Percentiles rank a stretch among this genome's conserved stretches.
Evolutionary conservation across 2,329 filamentous ascomycete species (phyloP).

Genomic region (Fusarium camptoceras): DNA sequence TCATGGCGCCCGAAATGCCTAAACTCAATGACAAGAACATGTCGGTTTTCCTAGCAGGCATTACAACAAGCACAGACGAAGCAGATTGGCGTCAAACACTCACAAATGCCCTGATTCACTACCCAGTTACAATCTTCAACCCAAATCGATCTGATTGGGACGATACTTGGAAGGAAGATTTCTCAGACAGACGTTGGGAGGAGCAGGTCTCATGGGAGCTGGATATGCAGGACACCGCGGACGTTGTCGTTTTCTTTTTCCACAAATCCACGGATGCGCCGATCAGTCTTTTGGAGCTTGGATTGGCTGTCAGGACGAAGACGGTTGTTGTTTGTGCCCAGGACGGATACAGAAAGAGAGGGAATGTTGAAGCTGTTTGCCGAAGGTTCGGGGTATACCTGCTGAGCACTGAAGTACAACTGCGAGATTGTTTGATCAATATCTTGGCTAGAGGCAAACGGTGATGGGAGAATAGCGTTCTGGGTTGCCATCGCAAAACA

Average conservation of each 20-base stretch:
- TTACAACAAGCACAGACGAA: constrained; percentile 57
- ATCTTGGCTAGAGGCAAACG: too few relatives aligned
- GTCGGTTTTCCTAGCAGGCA: constrained; percentile 69
- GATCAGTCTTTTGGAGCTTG: constrained; percentile 71
- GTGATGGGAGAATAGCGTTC: too few relatives aligned
- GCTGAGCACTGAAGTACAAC: too few relatives aligned
- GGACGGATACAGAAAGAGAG: constrained; percentile 66
- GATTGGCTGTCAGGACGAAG: constrained; percentile 61
- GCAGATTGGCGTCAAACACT: constrained; percentile 66
- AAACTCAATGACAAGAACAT: not conserved
- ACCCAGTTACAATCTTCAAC: constrained; percentile 67
- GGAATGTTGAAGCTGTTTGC: constrained; percentile 70
- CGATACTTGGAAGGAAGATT: constrained; percentile 62
- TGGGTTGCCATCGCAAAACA: too few relatives aligned
- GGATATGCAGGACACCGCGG: constrained; percentile 63
- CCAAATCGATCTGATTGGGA: constrained; percentile 70
- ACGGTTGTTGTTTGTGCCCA: constrained; percentile 66
- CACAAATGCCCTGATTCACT: constrained; percentile 53
- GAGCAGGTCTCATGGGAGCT: constrained; percentile 73
- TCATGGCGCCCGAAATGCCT: too few relatives aligned
- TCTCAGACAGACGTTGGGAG: constrained; percentile 58
- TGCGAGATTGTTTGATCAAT: too few relatives aligned
- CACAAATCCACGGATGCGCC: constrained; percentile 64
- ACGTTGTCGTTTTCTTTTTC: constrained; percentile 69
- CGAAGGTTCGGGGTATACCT: too few relatives aligned